Percentiles rank a stretch among this genome's conserved stretches.
These are phyloP conservation scores for Pyrenula massariospora DNA, from an alignment of 495 filamentous ascomycete genomes.

Conservation along the genomic window DNA sequence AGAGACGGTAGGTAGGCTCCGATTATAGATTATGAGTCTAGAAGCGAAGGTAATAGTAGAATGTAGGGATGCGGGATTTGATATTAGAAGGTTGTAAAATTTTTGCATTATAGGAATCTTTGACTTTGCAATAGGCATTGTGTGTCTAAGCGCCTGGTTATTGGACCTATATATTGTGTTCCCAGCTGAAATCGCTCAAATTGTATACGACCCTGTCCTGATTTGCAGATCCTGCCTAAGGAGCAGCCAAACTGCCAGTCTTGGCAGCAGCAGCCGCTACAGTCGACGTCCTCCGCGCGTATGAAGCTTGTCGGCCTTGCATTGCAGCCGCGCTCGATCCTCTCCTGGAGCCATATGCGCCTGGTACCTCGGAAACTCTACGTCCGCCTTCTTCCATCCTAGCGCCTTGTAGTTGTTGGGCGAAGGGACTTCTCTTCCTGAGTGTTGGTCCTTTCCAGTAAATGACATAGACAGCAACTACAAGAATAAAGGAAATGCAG, in stretches of 20 bases:
- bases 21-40: too few species aligned
- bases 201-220: too few species aligned
- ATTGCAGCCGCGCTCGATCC: neutral
- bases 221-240: too few species aligned
- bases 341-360: neutral
- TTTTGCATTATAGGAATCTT: neutral
- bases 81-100: too few species aligned
- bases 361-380: neutral
- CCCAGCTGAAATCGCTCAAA: neutral
- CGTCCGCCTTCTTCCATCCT: constrained; percentile 13
- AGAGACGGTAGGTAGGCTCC: too few species aligned
- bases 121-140: neutral
- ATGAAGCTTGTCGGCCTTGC: neutral
- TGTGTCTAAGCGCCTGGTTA: neutral
- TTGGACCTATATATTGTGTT: neutral
- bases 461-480: constrained; percentile 61
- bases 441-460: constrained; percentile 65
- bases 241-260: neutral
- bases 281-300: neutral
- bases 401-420: constrained; percentile 52
- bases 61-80: too few species aligned
- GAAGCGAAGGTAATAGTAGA: too few species aligned
- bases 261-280: neutral
- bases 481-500: constrained; percentile 56
- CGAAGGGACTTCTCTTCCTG: constrained; percentile 60